phyloP scores from a whole-genome alignment of 2,329 filamentous ascomycete species.

The Penicillium sp. region DNA sequence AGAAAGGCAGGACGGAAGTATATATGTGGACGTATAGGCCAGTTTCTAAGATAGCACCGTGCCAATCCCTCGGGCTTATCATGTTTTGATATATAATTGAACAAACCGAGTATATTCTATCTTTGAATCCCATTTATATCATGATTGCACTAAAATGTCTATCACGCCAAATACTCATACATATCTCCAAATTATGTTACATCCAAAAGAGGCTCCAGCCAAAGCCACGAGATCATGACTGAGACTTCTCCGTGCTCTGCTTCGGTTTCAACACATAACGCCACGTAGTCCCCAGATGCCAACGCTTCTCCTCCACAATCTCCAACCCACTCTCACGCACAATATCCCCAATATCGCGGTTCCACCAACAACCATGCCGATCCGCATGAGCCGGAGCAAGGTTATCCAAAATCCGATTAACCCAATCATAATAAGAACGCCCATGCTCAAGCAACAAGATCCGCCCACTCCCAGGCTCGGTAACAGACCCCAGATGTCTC shows the following conservation, averaged over 20 bases:
- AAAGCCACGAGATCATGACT: not conserved
- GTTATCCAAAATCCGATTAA: slow-evolving; percentile 49
- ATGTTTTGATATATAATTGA: not conserved
- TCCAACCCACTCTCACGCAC: slow-evolving; percentile 48
- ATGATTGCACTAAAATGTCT: not conserved
- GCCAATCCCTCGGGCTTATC: not conserved
- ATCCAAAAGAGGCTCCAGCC: not conserved
- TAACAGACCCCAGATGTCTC: slow-evolving; percentile 40
- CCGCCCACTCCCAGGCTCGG: slow-evolving; percentile 39
- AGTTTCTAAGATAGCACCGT: not conserved
- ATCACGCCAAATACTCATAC: slow-evolving; percentile 7
- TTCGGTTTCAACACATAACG: slow-evolving; percentile 41
- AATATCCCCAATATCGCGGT: slow-evolving; percentile 50
- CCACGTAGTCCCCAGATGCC: slow-evolving; percentile 51
- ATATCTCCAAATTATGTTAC: not conserved
- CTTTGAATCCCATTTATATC: not conserved
- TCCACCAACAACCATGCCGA: slow-evolving; percentile 54
- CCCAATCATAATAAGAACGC: slow-evolving; percentile 45
- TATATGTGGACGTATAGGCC: not conserved
- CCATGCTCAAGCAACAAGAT: slow-evolving; percentile 52
- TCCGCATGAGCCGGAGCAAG: slow-evolving; percentile 49
- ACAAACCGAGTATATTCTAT: not conserved
- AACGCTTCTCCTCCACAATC: slow-evolving; percentile 47
- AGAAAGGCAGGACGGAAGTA: not conserved
- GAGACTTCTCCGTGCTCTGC: slow-evolving; percentile 1